phyloP scores from a whole-genome alignment of 225 moss, liverwort and hornwort genomes.

The Pleurozium schreberi region DNA sequence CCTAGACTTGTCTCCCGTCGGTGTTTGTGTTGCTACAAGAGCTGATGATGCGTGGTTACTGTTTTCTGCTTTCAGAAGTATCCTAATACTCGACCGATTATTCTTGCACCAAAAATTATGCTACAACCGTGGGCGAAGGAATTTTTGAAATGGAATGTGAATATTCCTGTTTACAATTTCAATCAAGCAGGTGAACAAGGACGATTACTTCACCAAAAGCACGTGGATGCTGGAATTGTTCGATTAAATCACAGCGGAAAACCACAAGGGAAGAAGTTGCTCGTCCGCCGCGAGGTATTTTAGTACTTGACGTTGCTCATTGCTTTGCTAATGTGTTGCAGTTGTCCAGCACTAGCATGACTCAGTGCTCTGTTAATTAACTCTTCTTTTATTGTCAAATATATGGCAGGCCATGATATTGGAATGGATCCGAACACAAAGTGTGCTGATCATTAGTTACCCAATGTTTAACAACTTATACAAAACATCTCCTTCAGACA shows the following conservation, averaged over 20 bases:
- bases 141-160: constrained; percentile 74
- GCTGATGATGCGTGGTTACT: neutral
- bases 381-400: neutral
- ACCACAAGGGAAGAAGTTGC: neutral
- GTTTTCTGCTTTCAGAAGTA: constrained; percentile 30
- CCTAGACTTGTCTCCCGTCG: neutral
- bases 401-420: constrained; percentile 31
- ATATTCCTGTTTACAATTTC: constrained; percentile 56
- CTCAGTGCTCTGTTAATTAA: neutral
- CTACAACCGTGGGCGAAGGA: constrained; percentile 88
- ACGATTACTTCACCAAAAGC: constrained; percentile 39
- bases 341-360: neutral
- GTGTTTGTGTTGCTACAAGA: neutral
- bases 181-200: constrained; percentile 53
- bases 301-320: neutral
- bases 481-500: constrained; percentile 3
- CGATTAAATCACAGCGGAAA: constrained; percentile 6
- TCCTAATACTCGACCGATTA: constrained; percentile 48
- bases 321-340: neutral
- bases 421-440: constrained; percentile 29
- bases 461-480: constrained; percentile 24
- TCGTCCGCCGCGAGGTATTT: constrained; percentile 33
- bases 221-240: constrained; percentile 37
- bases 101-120: constrained; percentile 96
- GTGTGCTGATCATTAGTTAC: constrained; percentile 49